These are phyloP conservation scores for Chenopodium formosanum DNA, from an alignment of 148 eudicot genomes.

Conservation along the genomic window DNA sequence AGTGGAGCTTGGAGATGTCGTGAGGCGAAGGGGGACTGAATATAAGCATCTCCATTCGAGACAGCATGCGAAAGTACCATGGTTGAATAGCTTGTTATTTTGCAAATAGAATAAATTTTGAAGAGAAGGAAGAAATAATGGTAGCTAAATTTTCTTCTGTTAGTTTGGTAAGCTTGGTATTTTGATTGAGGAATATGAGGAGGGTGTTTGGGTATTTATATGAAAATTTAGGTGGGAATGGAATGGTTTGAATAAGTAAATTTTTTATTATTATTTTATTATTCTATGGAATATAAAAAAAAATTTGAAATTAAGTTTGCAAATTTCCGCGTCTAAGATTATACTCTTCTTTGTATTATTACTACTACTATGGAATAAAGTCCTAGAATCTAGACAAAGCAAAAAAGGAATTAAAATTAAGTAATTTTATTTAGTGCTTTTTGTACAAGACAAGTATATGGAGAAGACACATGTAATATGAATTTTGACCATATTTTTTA, in stretches of 20 bases:
- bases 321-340: not conserved
- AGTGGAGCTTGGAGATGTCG: slow-evolving; percentile 14
- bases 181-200: not conserved
- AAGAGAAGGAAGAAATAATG: not conserved
- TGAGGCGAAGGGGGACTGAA: slow-evolving; percentile 8
- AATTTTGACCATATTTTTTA: not conserved
- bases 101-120: not conserved
- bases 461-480: not conserved
- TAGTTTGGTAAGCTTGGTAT: not conserved
- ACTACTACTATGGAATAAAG: not conserved
- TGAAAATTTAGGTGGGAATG: not conserved
- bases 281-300: too few relatives aligned
- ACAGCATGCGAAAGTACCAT: slow-evolving; percentile 21
- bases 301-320: not conserved
- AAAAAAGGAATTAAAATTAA: not conserved
- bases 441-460: not conserved
- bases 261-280: too few relatives aligned
- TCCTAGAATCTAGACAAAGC: not conserved
- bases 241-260: too few relatives aligned
- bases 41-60: not conserved
- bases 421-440: not conserved
- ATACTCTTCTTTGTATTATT: not conserved
- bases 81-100: not conserved
- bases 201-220: not conserved
- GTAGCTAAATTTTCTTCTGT: not conserved